A percentile compares a stretch with the other conserved stretches of the same genome.
Evolutionary conservation across 192 early-diverging fungal genomes (phyloP).

Genomic region (Geranomyces variabilis): DNA sequence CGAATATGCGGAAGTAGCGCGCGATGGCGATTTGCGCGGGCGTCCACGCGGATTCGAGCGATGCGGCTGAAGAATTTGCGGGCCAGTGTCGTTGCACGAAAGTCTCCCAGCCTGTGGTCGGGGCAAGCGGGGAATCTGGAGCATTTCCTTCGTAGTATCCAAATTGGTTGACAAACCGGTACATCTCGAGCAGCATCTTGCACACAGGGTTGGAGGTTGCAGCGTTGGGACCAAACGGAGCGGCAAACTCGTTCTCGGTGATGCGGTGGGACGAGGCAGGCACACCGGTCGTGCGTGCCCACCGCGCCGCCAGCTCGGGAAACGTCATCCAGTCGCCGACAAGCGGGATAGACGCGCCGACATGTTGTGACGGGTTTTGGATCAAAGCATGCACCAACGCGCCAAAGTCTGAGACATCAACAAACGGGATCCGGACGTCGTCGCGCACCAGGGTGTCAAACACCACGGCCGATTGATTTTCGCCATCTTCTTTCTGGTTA

Average conservation of each 20-base stretch:
- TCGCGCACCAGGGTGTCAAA: slow-evolving; percentile 7
- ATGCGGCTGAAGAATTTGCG: background rate
- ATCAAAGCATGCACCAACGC: slow-evolving; percentile 4
- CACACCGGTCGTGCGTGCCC: background rate
- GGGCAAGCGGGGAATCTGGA: background rate
- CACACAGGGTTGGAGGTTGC: background rate
- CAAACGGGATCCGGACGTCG: background rate
- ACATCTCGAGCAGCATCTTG: slow-evolving; percentile 7
- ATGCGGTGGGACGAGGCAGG: background rate
- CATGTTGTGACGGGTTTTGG: background rate
- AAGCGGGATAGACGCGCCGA: background rate
- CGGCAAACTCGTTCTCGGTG: background rate
- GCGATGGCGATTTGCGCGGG: slow-evolving; percentile 4
- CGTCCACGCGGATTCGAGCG: background rate
- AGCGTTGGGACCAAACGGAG: background rate
- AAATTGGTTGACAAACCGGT: slow-evolving; percentile 4
- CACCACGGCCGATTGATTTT: no score
- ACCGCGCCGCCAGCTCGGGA: background rate
- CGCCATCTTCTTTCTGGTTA: background rate
- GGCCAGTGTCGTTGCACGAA: slow-evolving; percentile 1
- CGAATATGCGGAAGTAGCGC: background rate
- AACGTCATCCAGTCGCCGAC: slow-evolving; percentile 6
- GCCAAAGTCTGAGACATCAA: background rate
- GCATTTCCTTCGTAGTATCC: background rate
- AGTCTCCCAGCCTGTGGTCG: background rate